Conservation (phyloP, 345 rosid species). For the Boechera retrofracta region DNA sequence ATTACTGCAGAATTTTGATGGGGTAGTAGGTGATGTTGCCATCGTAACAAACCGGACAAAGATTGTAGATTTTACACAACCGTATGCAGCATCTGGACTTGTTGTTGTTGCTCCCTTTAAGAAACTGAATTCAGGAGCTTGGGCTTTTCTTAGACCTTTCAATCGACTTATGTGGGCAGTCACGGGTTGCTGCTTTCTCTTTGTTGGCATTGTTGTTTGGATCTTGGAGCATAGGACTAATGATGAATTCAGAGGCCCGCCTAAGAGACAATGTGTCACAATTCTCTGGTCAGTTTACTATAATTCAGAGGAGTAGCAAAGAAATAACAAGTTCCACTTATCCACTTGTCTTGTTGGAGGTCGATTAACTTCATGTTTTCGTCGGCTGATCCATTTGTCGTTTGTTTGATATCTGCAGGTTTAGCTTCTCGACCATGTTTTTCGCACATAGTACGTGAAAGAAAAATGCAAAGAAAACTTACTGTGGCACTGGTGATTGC, state of each 20-base stretch:
- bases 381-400: constrained; percentile 40
- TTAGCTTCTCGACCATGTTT: constrained; percentile 94
- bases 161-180: constrained; percentile 74
- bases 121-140: constrained; percentile 80
- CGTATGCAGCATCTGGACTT: constrained; percentile 87
- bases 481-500: not conserved
- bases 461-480: constrained; percentile 21
- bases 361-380: constrained; percentile 4
- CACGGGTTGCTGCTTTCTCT: constrained; percentile 68
- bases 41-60: constrained; percentile 84
- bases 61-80: constrained; percentile 91
- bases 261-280: constrained; percentile 73
- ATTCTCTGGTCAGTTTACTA: constrained; percentile 71
- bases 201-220: constrained; percentile 89
- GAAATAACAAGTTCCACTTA: constrained; percentile 5
- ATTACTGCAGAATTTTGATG: constrained; percentile 71
- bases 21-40: constrained; percentile 88
- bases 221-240: constrained; percentile 89
- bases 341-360: not conserved
- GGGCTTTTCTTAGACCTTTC: constrained; percentile 93
- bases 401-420: constrained; percentile 69
- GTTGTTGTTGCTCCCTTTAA: constrained; percentile 85
- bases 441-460: constrained; percentile 83
- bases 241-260: constrained; percentile 95
- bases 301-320: not conserved